Evolutionary conservation across 2,329 filamentous ascomycete species (phyloP), one percentile per base, ranked within the genome.

Genomic region (Penicillium sp.): DNA sequence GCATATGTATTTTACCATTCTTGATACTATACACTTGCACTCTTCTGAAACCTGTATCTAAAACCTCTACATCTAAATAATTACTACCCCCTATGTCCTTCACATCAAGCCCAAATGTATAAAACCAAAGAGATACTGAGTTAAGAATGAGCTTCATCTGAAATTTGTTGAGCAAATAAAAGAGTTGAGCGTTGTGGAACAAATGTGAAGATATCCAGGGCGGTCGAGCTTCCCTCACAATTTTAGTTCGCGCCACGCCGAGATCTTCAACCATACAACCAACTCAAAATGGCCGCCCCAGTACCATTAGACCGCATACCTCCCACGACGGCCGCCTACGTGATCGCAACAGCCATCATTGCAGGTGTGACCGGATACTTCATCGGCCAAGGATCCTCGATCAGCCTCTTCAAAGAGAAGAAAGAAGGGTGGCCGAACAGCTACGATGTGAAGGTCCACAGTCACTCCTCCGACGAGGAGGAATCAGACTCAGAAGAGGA

Each of bases 281-380:
- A 57, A 41, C 52, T 31, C 41, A 22, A 68, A 56, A 75, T 74
- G 72, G 62, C 72, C 19, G 67, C 67, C 10, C 62, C 67, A 19
- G 56, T 65, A 33, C 50, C 70, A 4, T 28, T 72, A 26, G 74
- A 80, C 33, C 72, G 70, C 33, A 55, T 75, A 25, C 75, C 81
- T 14, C 80, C 83, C 3, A 83, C 81, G 4, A 80, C 80, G 12
- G 75, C 77, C 14, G 82, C 84, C 58, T 80, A 91, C 55, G 79
- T 91, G 43, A 77, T 93, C 60, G 85, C 87, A 52, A 91, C 90
- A 17, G 86, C 87, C 61, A 82, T 95, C 59, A 77, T 93, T 54
- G 84, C 88, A 60, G 86, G 89, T 63, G 72, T 94, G 51, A 83
- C 85, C 1, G 92, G 92, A 66, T 96, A 93, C 76, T 84, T 91